A percentile compares a stretch with the other conserved stretches of the same genome.
These are phyloP conservation scores for Amanita exitialis DNA, from an alignment of 768 basidiomycete genomes.

Conservation along the genomic window DNA sequence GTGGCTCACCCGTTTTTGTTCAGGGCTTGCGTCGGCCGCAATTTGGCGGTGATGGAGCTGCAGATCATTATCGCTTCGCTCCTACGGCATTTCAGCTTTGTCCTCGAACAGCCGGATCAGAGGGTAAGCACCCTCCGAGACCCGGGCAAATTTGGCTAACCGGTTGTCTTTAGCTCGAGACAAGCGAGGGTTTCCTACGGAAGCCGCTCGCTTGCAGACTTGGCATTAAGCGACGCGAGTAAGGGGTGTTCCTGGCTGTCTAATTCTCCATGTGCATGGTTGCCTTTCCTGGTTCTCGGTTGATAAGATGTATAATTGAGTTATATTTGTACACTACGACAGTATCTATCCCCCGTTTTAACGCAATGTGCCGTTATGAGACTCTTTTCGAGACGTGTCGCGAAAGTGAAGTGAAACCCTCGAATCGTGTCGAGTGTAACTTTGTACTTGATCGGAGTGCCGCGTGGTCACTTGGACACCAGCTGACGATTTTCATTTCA, in stretches of 20 bases:
- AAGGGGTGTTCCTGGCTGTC: constrained; percentile 3
- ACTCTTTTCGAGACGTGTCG: no score
- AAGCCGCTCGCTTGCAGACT: constrained; percentile 71
- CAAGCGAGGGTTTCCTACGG: constrained; percentile 79
- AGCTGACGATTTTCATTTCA: no score
- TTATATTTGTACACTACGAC: no score
- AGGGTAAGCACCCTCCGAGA: constrained; percentile 28
- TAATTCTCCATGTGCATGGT: constrained; percentile 1
- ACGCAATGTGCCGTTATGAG: no score
- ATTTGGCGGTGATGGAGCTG: constrained; percentile 72
- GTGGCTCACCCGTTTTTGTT: constrained; percentile 4
- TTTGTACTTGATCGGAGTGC: no score
- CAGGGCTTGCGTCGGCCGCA: constrained; percentile 79
- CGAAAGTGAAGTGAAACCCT: no score
- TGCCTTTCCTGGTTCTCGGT: neutral
- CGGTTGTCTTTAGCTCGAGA: constrained; percentile 40
- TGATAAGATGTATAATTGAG: no score
- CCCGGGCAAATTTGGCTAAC: neutral
- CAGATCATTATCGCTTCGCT: constrained; percentile 77
- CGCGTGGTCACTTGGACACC: no score
- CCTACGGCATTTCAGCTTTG: constrained; percentile 65
- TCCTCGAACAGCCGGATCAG: constrained; percentile 49
- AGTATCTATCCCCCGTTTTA: no score
- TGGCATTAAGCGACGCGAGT: constrained; percentile 57
- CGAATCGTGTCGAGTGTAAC: no score